A percentile compares a stretch with the other conserved stretches of the same genome.
Conservation (phyloP, 352 stramenopile species). For the Lagenidium giganteum region DNA sequence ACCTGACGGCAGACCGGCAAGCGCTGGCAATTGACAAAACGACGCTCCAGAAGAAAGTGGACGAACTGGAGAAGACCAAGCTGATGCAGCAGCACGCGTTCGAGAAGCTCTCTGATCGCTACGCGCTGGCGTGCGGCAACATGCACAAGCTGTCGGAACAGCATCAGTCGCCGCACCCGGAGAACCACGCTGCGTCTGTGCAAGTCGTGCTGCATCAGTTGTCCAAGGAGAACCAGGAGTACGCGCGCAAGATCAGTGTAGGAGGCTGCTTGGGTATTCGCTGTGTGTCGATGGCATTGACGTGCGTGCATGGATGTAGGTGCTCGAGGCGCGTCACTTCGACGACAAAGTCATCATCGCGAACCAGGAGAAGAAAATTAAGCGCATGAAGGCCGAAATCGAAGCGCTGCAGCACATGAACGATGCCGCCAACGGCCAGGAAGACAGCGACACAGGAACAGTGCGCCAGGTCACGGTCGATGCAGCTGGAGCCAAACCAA, state of each 20-base stretch:
- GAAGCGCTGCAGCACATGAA: slow-evolving; percentile 74
- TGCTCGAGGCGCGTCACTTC: slow-evolving; percentile 48
- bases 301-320: no score
- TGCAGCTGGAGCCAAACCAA: no score
- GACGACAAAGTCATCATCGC: slow-evolving; percentile 51
- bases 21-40: slow-evolving; percentile 26
- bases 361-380: slow-evolving; percentile 68
- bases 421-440: slow-evolving; percentile 27
- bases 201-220: slow-evolving; percentile 53
- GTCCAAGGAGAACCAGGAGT: slow-evolving; percentile 65
- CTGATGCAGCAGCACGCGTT: slow-evolving; percentile 53
- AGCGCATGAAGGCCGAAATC: slow-evolving; percentile 59
- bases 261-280: slow-evolving; percentile 3
- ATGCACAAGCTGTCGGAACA: slow-evolving; percentile 52
- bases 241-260: slow-evolving; percentile 52
- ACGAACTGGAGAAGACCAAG: slow-evolving; percentile 38
- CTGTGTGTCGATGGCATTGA: no score
- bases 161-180: slow-evolving; percentile 11
- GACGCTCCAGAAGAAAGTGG: slow-evolving; percentile 28
- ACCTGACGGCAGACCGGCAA: slow-evolving; percentile 34
- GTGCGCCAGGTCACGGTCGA: slow-evolving; percentile 13
- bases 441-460: slow-evolving; percentile 21
- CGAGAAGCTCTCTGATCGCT: slow-evolving; percentile 61
- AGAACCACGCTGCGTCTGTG: slow-evolving; percentile 11
- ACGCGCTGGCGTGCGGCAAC: slow-evolving; percentile 42